Evolutionary conservation across 352 stramenopile genomes (phyloP).

Genomic region (Hyaloperonospora brassicae): DNA sequence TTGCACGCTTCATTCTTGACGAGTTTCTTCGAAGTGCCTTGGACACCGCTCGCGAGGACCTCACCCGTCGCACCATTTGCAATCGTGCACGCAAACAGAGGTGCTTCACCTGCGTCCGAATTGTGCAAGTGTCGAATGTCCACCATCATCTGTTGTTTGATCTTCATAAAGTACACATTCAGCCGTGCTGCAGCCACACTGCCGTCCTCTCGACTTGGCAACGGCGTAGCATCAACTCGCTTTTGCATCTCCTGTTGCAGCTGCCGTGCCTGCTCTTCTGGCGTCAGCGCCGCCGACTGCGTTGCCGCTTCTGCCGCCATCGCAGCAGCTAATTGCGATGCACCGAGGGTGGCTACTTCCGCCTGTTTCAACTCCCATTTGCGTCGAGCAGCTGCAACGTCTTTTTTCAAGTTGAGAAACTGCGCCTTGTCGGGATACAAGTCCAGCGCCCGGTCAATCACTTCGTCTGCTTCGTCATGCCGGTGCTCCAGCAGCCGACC

Average conservation of each 20-base stretch:
- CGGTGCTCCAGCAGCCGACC: constrained; percentile 52
- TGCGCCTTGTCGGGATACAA: constrained; percentile 38
- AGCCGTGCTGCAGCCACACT: constrained; percentile 33
- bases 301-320: constrained; percentile 1
- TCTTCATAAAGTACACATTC: constrained; percentile 56
- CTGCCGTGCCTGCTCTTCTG: constrained; percentile 40
- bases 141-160: constrained; percentile 49
- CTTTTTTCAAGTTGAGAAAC: constrained; percentile 38
- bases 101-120: constrained; percentile 42
- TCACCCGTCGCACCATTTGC: constrained; percentile 31
- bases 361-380: constrained; percentile 24
- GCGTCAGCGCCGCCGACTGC: constrained; percentile 12
- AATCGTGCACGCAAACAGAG: constrained; percentile 55
- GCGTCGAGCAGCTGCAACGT: constrained; percentile 34
- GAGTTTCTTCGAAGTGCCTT: constrained; percentile 53
- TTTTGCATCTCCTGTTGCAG: constrained; percentile 26
- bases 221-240: constrained; percentile 28
- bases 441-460: constrained; percentile 32
- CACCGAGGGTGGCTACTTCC: constrained; percentile 30
- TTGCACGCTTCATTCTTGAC: constrained; percentile 63
- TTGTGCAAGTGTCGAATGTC: constrained; percentile 41
- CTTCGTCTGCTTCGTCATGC: constrained; percentile 37
- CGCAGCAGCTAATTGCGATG: constrained; percentile 18
- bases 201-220: constrained; percentile 65
- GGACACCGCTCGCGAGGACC: constrained; percentile 43